Base-by-base conservation (phyloP, 2,329 filamentous ascomycete species). In the Ampelomyces quisqualis region DNA sequence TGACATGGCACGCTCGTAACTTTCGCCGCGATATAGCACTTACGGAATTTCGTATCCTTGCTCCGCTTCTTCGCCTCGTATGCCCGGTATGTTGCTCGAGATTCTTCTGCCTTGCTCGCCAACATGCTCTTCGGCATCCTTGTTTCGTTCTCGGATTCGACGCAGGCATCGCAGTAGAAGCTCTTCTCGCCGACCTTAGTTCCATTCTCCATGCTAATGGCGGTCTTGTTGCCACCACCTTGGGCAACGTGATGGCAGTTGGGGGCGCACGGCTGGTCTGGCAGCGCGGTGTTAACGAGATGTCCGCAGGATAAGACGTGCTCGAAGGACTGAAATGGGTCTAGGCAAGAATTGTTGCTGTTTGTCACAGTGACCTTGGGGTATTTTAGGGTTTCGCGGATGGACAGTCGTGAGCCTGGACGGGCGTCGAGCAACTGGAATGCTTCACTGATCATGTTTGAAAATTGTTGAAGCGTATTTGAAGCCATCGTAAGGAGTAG, bases 131-230 rank as follows among this genome's bases (percentile, higher is more conserved):
- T 2, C 2, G 35, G 9, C 1, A 50, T 41, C 1, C 24, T 19
- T 3, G 1, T 7, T 7, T 53, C 43, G 9, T 20, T 27, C 8
- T 34, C 17, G 3, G 18, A 23, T 32, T 45, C 49, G 3, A 42
- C n/a, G 13, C 49, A 50, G 5, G 43, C 49, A 7, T 53, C 42
- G 32, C 49, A 50, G 28, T 47, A 48, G 33, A 48, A 53, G 3
- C 8, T 2, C 6, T 38, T 34, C 5, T 9, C 9, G 26, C 18
- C 29, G 4, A 26, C 3, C 1, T 18, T 13, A 7, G n/a, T 5
- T 2, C 3, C 9, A 8, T 13, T 4, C 7, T 6, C n/a, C 13
- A 4, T 14, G 8, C 7, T 14, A 2, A 28, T 40, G 11, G 19
- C 8, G 5, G 26, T 47, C 17, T 22, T n/a, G 4, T 20, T 18